phyloP scores from a whole-genome alignment of 345 rosid species.

The Balakata baccata region DNA sequence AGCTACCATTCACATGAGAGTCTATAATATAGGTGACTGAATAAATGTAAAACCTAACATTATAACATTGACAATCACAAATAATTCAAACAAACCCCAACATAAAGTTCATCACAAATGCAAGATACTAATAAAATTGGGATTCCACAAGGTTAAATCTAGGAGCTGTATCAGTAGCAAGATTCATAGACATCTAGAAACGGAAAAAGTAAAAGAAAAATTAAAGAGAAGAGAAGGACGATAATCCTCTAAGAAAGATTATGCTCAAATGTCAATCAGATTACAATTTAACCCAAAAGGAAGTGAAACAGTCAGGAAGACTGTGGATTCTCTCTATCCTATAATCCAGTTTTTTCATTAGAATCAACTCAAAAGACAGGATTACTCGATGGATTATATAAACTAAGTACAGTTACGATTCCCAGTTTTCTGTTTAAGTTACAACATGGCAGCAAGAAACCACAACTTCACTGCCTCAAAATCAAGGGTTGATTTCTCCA shows the following conservation, averaged over 20 bases:
- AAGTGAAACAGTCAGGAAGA: not conserved
- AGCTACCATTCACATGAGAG: not conserved
- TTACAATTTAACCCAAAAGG: not conserved
- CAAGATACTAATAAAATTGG: not conserved
- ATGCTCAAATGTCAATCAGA: not conserved
- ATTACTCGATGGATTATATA: not conserved
- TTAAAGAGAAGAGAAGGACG: not conserved
- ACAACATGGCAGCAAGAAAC: not conserved
- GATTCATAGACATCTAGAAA: not conserved
- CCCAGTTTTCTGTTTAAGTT: not conserved
- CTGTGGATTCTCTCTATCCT: not conserved
- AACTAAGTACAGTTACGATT: not conserved
- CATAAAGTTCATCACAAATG: not conserved
- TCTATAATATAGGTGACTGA: not conserved
- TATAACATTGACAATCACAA: not conserved
- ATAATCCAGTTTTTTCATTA: not conserved
- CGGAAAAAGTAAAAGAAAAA: not conserved
- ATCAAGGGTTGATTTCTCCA: not conserved
- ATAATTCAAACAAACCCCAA: not conserved
- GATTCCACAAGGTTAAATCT: not conserved
- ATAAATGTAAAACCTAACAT: not conserved
- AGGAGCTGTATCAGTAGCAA: not conserved
- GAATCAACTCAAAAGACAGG: not conserved
- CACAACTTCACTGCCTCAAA: not conserved
- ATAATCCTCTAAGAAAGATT: not conserved